These are phyloP conservation scores for Pseudogymnoascus sp. DNA, from an alignment of 2,329 filamentous ascomycete species.

Conservation along the genomic window DNA sequence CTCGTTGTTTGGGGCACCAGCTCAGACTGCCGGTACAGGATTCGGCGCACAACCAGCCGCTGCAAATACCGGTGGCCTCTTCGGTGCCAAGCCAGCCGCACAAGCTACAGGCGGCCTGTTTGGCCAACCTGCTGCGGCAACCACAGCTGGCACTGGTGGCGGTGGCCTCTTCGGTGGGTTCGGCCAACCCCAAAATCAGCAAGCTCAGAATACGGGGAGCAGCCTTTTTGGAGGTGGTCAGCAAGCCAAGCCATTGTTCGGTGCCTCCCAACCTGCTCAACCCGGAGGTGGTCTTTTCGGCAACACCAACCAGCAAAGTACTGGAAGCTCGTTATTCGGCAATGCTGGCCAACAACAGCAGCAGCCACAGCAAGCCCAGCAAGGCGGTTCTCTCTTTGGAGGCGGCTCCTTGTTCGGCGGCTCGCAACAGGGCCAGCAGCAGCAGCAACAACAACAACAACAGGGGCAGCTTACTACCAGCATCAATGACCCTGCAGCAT, in stretches of 20 bases:
- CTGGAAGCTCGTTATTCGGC: conserved; percentile 24
- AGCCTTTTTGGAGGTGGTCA: conserved; percentile 49
- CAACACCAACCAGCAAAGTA: conserved; percentile 33
- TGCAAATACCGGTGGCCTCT: conserved; percentile 33
- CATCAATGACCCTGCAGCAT: conserved; percentile 77
- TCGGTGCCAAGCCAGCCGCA: conserved; percentile 34
- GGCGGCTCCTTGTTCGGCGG: conserved; percentile 54
- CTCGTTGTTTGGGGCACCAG: conserved; percentile 15
- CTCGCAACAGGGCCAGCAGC: conserved; percentile 41
- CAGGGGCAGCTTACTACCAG: conserved; percentile 68
- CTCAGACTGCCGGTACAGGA: not conserved
- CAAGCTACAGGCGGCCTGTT: conserved; percentile 34
- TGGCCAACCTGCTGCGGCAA: conserved; percentile 30
- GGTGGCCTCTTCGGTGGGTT: conserved; percentile 28
- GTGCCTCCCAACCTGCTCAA: conserved; percentile 34
- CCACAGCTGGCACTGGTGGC: conserved; percentile 33
- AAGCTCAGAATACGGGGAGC: conserved; percentile 35
- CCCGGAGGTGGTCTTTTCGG: conserved; percentile 50
- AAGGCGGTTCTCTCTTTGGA: conserved; percentile 55
- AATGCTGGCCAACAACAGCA: conserved; percentile 16
- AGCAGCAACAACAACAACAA: conserved; percentile 45
- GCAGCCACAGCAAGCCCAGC: conserved; percentile 39
- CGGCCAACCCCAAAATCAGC: conserved; percentile 31
- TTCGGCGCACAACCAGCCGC: conserved; percentile 20
- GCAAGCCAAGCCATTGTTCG: conserved; percentile 51